A percentile compares a stretch with the other conserved stretches of the same genome.
Conservation (phyloP, 2,329 filamentous ascomycete species). For the Exophiala phaeomuriformis region DNA sequence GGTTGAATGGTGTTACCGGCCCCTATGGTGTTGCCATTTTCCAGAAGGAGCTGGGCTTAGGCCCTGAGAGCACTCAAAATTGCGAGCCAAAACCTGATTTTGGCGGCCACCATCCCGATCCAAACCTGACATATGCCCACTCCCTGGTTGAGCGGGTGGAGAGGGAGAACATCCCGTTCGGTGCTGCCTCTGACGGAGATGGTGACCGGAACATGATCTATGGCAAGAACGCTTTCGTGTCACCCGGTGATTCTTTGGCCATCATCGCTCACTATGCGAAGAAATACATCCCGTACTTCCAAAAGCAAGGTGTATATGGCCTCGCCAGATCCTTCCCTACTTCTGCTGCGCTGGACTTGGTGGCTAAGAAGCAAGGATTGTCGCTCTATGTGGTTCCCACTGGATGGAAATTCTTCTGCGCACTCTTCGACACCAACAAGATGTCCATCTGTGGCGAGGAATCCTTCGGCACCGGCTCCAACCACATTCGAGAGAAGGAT, state of each 20-base stretch:
- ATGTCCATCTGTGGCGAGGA: slow-evolving; percentile 98
- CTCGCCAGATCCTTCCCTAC: slow-evolving; percentile 97
- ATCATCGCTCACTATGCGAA: slow-evolving; percentile 92
- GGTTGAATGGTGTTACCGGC: slow-evolving; percentile 86
- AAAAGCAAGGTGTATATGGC: slow-evolving; percentile 92
- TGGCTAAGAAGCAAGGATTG: slow-evolving; percentile 88
- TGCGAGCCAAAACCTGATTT: slow-evolving; percentile 90
- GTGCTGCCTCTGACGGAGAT: slow-evolving; percentile 91
- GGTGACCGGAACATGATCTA: slow-evolving; percentile 99
- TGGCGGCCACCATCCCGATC: slow-evolving; percentile 93
- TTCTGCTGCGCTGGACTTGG: slow-evolving; percentile 87
- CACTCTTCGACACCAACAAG: slow-evolving; percentile 87
- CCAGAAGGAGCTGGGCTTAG: slow-evolving; percentile 81
- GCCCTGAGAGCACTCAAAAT: slow-evolving; percentile 74
- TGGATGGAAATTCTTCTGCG: slow-evolving; percentile 99
- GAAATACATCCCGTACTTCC: slow-evolving; percentile 94
- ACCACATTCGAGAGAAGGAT: slow-evolving; percentile 99
- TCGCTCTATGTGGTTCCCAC: slow-evolving; percentile 95
- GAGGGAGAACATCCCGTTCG: slow-evolving; percentile 85
- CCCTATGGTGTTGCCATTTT: slow-evolving; percentile 94
- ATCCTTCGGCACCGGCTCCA: slow-evolving; percentile 94
- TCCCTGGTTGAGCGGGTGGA: slow-evolving; percentile 91
- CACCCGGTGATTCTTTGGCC: slow-evolving; percentile 90
- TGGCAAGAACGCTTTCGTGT: slow-evolving; percentile 91
- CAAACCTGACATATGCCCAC: slow-evolving; percentile 94